Conservation (phyloP, 345 rosid genomes). For the Erysimum cheiranthoides region DNA sequence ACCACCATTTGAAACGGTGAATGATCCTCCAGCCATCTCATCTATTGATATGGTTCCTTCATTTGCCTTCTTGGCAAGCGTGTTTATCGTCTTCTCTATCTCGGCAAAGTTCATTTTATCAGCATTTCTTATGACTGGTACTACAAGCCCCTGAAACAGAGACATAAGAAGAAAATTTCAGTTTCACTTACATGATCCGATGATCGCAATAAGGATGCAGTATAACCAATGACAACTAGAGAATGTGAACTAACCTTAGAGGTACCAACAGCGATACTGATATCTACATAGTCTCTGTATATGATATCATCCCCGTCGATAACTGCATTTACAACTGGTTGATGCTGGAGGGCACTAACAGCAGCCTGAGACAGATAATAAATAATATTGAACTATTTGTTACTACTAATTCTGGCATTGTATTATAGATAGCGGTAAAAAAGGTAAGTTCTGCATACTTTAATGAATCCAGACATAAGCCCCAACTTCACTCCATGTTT, state of each 20-base stretch:
- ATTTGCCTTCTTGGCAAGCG: conserved; percentile 85
- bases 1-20: conserved; percentile 56
- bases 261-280: conserved; percentile 89
- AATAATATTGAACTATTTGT: neutral
- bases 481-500: conserved; percentile 96
- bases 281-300: conserved; percentile 86
- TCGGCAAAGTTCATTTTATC: conserved; percentile 83
- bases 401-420: neutral
- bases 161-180: conserved; percentile 45
- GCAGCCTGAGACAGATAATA: conserved; percentile 71
- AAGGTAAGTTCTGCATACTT: conserved; percentile 49
- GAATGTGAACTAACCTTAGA: conserved; percentile 53
- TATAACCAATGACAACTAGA: neutral
- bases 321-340: conserved; percentile 94
- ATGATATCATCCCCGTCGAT: conserved; percentile 96
- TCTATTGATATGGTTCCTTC: conserved; percentile 91
- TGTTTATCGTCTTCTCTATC: conserved; percentile 74
- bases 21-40: conserved; percentile 98
- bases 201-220: neutral
- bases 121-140: conserved; percentile 80
- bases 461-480: conserved; percentile 93
- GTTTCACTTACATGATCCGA: neutral
- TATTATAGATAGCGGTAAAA: neutral
- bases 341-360: conserved; percentile 86
- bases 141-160: conserved; percentile 74